Conservation (phyloP, 441 rosid species). For the Syzygium syzygioides region DNA sequence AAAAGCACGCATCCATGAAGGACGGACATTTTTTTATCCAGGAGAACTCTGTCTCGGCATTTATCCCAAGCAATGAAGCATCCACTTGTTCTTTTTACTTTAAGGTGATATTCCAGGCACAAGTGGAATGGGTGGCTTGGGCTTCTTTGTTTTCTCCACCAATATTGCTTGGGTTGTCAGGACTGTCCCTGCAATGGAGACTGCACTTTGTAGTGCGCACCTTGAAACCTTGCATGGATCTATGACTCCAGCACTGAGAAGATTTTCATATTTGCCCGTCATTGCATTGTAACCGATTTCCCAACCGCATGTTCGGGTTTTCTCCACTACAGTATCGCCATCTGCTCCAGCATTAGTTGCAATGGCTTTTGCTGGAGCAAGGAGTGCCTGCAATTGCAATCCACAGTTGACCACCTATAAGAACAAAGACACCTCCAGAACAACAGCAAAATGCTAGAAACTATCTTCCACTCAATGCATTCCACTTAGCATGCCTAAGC, state of each 20-base stretch:
- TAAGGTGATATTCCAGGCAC: conserved; percentile 66
- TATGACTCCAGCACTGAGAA: conserved; percentile 46
- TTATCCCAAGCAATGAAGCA: neutral
- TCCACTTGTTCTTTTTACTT: neutral
- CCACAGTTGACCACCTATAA: neutral
- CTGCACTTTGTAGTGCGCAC: conserved; percentile 78
- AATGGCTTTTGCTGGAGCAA: conserved; percentile 67
- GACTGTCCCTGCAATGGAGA: conserved; percentile 67
- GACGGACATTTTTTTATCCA: neutral
- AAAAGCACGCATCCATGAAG: neutral
- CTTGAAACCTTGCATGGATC: conserved; percentile 79
- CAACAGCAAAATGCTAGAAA: neutral
- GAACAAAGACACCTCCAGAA: neutral
- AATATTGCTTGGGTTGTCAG: conserved; percentile 77
- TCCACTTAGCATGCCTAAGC: neutral
- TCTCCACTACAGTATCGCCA: conserved; percentile 68
- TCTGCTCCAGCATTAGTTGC: conserved; percentile 71
- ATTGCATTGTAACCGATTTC: conserved; percentile 69
- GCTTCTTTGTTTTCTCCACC: conserved; percentile 55
- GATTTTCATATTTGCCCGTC: conserved; percentile 69
- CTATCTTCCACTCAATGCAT: neutral
- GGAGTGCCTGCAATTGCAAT: conserved; percentile 47
- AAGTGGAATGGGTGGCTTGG: conserved; percentile 46
- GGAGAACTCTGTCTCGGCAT: neutral
- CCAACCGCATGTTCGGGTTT: conserved; percentile 49